These are phyloP conservation scores for Sporobolomyces phaffii DNA, from an alignment of 768 basidiomycete genomes.

Conservation along the genomic window DNA sequence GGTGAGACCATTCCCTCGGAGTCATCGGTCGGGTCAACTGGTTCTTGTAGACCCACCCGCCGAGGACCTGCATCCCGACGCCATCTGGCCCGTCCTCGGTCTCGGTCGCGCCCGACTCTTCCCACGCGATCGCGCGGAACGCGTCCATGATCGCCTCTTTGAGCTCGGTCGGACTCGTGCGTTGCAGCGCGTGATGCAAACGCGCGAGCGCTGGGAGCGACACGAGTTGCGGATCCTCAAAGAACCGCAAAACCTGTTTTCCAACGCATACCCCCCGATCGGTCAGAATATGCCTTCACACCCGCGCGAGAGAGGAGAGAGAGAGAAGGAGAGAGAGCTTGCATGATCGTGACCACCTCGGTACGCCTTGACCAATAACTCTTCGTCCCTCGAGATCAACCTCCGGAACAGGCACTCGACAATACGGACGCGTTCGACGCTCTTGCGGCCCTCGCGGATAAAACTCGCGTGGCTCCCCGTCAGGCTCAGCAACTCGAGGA, in stretches of 20 bases:
- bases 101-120: conserved; percentile 37
- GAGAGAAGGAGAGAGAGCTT: background rate
- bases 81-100: conserved; percentile 38
- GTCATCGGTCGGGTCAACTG: conserved; percentile 20
- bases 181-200: conserved; percentile 25
- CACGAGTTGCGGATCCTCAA: conserved; percentile 33
- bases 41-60: conserved; percentile 37
- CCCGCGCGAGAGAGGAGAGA: background rate
- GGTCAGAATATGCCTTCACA: too few species aligned
- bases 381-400: conserved; percentile 31
- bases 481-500: conserved; percentile 36
- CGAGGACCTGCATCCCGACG: conserved; percentile 36
- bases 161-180: conserved; percentile 21
- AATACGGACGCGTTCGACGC: conserved; percentile 35
- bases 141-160: conserved; percentile 39
- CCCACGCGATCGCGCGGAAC: conserved; percentile 38
- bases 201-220: conserved; percentile 23
- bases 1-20: conserved; percentile 32
- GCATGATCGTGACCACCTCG: conserved; percentile 37
- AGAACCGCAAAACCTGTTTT: conserved; percentile 35
- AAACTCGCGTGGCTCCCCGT: conserved; percentile 37
- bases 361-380: conserved; percentile 36
- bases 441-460: conserved; percentile 33
- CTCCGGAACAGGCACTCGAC: conserved; percentile 38
- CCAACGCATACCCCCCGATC: background rate